Conservation (phyloP, 148 eudicot genomes). For the Fagopyrum esculentum region DNA sequence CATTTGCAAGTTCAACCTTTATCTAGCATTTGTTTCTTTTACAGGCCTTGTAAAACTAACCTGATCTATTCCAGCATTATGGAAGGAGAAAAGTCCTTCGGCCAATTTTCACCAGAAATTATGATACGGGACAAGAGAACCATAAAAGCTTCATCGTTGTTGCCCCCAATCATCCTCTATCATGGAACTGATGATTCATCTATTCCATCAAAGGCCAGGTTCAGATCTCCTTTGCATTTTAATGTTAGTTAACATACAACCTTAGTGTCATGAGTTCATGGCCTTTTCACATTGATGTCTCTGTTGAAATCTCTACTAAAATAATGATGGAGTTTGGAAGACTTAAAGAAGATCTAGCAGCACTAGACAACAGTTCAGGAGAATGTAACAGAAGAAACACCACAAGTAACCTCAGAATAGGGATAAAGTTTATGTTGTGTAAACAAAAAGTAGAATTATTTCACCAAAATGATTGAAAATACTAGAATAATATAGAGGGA, state of each 20-base stretch:
- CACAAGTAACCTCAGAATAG: background rate
- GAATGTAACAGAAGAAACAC: background rate
- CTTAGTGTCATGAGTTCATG: too few relatives aligned
- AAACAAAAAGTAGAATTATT: too few relatives aligned
- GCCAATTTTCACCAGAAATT: constrained; percentile 70
- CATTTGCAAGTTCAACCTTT: background rate
- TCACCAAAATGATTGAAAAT: background rate
- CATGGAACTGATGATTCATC: constrained; percentile 85
- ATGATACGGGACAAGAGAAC: constrained; percentile 47
- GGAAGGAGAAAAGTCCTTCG: constrained; percentile 83
- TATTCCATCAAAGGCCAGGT: constrained; percentile 84
- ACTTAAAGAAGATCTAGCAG: background rate
- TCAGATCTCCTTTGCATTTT: constrained; percentile 10
- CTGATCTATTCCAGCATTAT: constrained; percentile 55
- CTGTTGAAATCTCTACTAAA: background rate
- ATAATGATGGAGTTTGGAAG: background rate
- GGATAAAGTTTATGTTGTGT: too few relatives aligned
- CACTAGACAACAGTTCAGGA: background rate
- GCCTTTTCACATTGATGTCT: background rate
- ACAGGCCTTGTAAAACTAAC: constrained; percentile 6
- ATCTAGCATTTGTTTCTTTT: background rate
- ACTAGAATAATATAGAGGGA: too few relatives aligned
- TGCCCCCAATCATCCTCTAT: constrained; percentile 71
- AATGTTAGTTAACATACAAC: too few relatives aligned
- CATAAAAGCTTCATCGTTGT: constrained; percentile 40